Evolutionary conservation across 768 basidiomycete genomes (phyloP), one percentile per base, ranked within the genome.

Genomic region (Boletus sp.): DNA sequence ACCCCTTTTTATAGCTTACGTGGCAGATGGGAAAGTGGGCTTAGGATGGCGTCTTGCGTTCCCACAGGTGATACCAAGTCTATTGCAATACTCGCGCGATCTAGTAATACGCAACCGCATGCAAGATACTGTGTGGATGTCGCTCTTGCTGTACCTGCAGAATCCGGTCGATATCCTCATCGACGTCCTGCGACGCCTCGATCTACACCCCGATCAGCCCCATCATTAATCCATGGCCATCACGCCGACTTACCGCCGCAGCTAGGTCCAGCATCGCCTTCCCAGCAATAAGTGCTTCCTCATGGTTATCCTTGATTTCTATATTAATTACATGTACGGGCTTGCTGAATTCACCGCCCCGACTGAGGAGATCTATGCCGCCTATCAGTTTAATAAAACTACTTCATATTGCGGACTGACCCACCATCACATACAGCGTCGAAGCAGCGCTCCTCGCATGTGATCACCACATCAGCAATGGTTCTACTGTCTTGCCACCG

Each of bases 291-390:
- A 89, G 77, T 1, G 97, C 97, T 72, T 99, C 97, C 78, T 98
- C 97, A 63, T 98, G 95, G 66, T 97, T 98, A 73, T 99, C 97
- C 75, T 91, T 97, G 73, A 98, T 98, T 68, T 99, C 97, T 56
- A 98, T 83, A 72, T 99, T 99, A 65, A 99, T 91, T 40, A 99
- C 71, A 71, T 99, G 97, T 17, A 98, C 93, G 2, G 95, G 90
- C 56, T 87, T 87, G 74, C 93, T 98, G 66, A 85, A 87, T 53
- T 98, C 95, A 5, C 97, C 92, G 29, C 93, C 94, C 60, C 92
- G 82, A 32, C 79, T 73, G 54, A 98, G 76, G 14, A 99, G 75
- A 74, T 99, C 97, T 93, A 57, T 47, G 19, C 35, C 42, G 50
- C 46, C 43, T 38, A 42, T 62, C 58, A 60, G 50, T 33, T 62